Evolutionary conservation across 352 stramenopile genomes (phyloP).

Genomic region (Pythium guiyangense): DNA sequence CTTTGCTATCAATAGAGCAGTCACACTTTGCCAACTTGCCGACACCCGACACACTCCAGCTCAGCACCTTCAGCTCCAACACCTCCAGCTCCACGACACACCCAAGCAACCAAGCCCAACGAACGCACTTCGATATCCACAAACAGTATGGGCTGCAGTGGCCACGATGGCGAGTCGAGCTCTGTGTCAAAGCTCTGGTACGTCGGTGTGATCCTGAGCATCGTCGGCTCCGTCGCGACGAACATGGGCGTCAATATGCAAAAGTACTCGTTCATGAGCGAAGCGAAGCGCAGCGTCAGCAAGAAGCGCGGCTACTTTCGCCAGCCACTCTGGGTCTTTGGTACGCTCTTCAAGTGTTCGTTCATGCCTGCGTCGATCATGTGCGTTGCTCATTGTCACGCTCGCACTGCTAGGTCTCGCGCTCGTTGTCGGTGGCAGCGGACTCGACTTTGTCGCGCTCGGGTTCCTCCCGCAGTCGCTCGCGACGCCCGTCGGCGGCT

Average conservation of each 20-base stretch:
- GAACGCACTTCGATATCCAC: too few species aligned
- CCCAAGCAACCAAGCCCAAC: too few species aligned
- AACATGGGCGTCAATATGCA: conserved; percentile 88
- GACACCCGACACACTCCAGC: too few species aligned
- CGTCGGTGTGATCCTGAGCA: conserved; percentile 70
- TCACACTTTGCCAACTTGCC: too few species aligned
- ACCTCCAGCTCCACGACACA: too few species aligned
- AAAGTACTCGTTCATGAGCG: conserved; percentile 88
- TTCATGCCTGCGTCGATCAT: not conserved
- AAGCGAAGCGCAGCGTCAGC: conserved; percentile 51
- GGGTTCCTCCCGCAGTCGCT: conserved; percentile 80
- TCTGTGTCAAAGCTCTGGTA: conserved; percentile 44
- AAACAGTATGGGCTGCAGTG: conserved; percentile 1
- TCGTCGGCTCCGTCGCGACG: conserved; percentile 66
- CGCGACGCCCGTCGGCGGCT: conserved; percentile 68
- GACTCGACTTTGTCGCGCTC: conserved; percentile 72
- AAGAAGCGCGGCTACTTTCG: conserved; percentile 68
- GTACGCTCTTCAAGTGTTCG: conserved; percentile 6
- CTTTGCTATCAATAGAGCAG: too few species aligned
- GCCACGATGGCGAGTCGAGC: conserved; percentile 1
- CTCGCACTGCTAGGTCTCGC: conserved; percentile 26
- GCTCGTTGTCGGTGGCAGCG: conserved; percentile 64
- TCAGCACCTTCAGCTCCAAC: too few species aligned
- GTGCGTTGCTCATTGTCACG: not conserved
- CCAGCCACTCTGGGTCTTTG: conserved; percentile 80